Evolutionary conservation across 1,139 yeast species (phyloP).

Genomic region (Debaryomyces sp.): DNA sequence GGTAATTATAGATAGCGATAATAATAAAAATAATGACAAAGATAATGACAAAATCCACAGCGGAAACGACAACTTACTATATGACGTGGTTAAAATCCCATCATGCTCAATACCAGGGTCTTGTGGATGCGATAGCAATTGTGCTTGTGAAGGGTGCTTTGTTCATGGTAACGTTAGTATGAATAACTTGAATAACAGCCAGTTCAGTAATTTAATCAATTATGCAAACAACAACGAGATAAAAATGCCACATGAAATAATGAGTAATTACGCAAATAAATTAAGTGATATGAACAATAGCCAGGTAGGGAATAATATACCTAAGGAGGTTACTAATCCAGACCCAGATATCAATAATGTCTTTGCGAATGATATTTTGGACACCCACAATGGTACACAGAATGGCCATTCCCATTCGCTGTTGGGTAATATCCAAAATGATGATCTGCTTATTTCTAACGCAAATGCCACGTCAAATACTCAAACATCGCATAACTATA

Average conservation of each 20-base stretch:
- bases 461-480: not conserved
- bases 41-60: slow-evolving; percentile 1
- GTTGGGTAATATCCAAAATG: not conserved
- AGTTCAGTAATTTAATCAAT: slow-evolving; percentile 2
- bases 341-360: not conserved
- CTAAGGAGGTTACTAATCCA: not conserved
- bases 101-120: slow-evolving; percentile 54
- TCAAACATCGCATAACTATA: not conserved
- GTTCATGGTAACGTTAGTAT: slow-evolving; percentile 38
- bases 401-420: not conserved
- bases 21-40: slow-evolving; percentile 5
- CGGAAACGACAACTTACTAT: slow-evolving; percentile 11
- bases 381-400: not conserved
- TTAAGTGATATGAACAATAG: not conserved
- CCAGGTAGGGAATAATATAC: not conserved
- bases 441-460: not conserved
- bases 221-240: slow-evolving; percentile 2
- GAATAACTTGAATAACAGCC: slow-evolving; percentile 1
- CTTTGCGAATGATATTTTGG: not conserved
- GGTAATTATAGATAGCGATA: not conserved
- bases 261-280: not conserved
- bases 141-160: slow-evolving; percentile 51
- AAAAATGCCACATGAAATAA: not conserved
- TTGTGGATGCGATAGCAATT: slow-evolving; percentile 50
- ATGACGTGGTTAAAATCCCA: slow-evolving; percentile 32